Base-by-base conservation (phyloP, 768 basidiomycete species). In the Suillus sp. region DNA sequence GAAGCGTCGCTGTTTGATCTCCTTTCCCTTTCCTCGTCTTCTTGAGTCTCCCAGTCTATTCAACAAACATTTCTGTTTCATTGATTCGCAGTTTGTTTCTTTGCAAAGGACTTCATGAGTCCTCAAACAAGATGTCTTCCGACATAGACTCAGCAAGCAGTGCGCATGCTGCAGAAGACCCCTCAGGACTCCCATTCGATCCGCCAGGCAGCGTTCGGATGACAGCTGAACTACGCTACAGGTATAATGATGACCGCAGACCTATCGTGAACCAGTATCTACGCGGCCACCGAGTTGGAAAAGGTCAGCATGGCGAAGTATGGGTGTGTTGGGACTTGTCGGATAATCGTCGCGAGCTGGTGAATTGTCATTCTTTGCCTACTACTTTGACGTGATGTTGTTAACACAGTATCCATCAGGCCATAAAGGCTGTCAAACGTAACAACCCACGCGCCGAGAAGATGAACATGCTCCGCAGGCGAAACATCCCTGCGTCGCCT, bases 281-380 rank as follows among this genome's bases (percentile, higher is more conserved):
- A 55, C 86, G 95, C 62, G 80, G 88, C 60, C 81, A 83, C 61
- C 84, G 85, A 70, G 87, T 97, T 25, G 96, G 96, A 25, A 86
- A 84, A 63, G 96, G 96, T 14, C 92, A 93, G 72, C 95, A 97
- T 71, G 96, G 96, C 55, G 87, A 90, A 70, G 96, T 98, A 65
- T 91, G 87, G 76, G 80, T 91, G 4, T 93, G 92, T 38, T 83
- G 71, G 72, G 84, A 85, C 75, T 80, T 75, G 72, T 78, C 67
- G 67, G 72, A 69, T 70, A 80, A 74, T 71, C 78, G 83, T 72
- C 78, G 84, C 80, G 72, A 75, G 83, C 73, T 83, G 61, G 79
- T 81, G 65, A 73, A 81, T 78, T 47, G 32, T 64, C 60, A 43
- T 64, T 64, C 22, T 48, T 62, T 38, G 5, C 18, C 57, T 45